Evolutionary conservation across 495 filamentous ascomycete species (phyloP), one percentile per base, ranked within the genome.

Genomic region (Lindgomyces ingoldianus): DNA sequence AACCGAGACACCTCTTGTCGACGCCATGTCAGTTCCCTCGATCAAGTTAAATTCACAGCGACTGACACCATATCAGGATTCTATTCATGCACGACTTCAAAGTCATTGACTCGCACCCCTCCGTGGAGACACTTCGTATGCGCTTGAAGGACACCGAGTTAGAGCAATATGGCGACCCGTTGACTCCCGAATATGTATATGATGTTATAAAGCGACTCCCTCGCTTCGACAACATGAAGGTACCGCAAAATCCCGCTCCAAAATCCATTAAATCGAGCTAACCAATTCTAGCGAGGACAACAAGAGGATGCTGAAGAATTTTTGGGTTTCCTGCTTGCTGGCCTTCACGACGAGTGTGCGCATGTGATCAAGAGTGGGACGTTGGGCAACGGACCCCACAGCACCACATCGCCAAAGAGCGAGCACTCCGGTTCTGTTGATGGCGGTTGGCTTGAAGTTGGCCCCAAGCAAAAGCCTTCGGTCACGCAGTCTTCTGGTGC

Each of bases 291-390:
- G 87, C 88, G 92, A 51, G 94, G 94, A 1, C 95, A 98, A 60
- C 94, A 98, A 73, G 93, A 98, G 81, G 94, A 98, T 78, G 95
- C 95, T 9, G 91, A 98, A 73, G 94, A 98, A 65, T 98, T 98
- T 74, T 79, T 98, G 6, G 95, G 94, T 0, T 97, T 98, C 68
- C 81, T 98, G 39, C 81, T 98, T 8, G 92, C 96, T 68, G 90
- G 91, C 52, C 83, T 98, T 46, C 93, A 98, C 70, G 92, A 97
- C 58, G 94, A 98, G 75, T 96, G 91, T 70, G 83, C 85, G 36
- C 83, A 87, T 53, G 87, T 91, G 30, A 89, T 93, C 77, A 85
- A 83, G 51, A 71, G 65, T 18, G 64, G 53, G 21, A 48, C 26
- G 6, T 41, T 64, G 2, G 36, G 33, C 1, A 74, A 77, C 11